Percentiles rank a stretch among this genome's conserved stretches.
These are phyloP conservation scores for Fusarium falciforme DNA, from an alignment of 2,329 filamentous ascomycete genomes.

Conservation along the genomic window DNA sequence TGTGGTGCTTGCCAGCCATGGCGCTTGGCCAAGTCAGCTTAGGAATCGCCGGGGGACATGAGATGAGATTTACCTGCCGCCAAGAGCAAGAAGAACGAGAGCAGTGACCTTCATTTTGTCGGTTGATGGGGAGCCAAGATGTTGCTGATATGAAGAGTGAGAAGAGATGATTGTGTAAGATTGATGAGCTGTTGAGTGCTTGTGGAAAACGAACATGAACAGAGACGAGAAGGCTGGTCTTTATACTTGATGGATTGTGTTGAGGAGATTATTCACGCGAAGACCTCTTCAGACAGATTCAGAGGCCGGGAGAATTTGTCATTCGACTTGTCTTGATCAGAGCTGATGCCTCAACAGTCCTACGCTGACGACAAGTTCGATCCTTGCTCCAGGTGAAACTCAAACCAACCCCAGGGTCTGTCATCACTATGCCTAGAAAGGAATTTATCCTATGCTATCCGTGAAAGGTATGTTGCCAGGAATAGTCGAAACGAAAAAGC, in stretches of 20 bases:
- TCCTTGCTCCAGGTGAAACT: background rate
- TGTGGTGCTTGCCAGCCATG: constrained; percentile 8
- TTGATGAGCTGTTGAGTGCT: background rate
- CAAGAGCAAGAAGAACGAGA: background rate
- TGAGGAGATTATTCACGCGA: background rate
- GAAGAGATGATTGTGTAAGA: background rate
- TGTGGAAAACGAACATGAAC: background rate
- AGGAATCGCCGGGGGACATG: background rate
- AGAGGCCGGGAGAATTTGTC: background rate
- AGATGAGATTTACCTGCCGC: background rate
- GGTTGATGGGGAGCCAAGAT: background rate
- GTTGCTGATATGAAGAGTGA: background rate
- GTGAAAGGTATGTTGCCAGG: background rate
- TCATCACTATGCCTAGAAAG: background rate
- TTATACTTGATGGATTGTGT: background rate
- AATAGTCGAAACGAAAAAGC: background rate
- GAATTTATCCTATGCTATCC: background rate
- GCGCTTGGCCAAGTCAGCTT: background rate
- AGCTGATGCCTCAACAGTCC: background rate
- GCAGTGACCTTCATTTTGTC: background rate
- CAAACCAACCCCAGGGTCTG: background rate
- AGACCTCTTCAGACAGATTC: background rate
- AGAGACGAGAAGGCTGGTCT: background rate
- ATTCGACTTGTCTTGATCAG: background rate
- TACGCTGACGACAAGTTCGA: background rate